Base-by-base conservation (phyloP, 192 early-diverging fungal genomes). In the Coemansia brasiliensis region DNA sequence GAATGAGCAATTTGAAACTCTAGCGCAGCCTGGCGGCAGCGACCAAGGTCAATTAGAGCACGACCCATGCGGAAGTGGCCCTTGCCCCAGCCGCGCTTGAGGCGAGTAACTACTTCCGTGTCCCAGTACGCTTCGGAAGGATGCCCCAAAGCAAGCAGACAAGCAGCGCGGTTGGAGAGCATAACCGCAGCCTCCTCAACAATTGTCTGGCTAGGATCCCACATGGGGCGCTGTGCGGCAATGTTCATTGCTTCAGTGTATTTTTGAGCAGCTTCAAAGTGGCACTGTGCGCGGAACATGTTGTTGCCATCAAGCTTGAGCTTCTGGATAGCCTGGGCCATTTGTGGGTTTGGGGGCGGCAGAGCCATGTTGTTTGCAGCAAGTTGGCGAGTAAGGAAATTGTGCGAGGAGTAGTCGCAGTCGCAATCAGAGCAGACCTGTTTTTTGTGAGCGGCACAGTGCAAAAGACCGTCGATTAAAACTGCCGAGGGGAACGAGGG, bases 241-340 rank as follows among this genome's bases (percentile, higher is more conserved):
- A 94, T 66, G 20, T 86, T 90, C 43, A 96, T 86, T 6, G 96
- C 96, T 64, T 92, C 86, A 20, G 90, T 86, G 79, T 98, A 98
- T 41, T 86, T 84, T 5, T 80, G 72, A 63, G 96, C 89, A 15
- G 96, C 94, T 61, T 91, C 87, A 21, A 80, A 78, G 64, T 88
- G 92, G 29, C 93, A 86, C 63, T 90, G 89, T 11, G 73, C 81
- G 13, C 90, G 91, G 83, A 93, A 92, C 58, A 81, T 52, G 50
- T 88, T 88, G 85, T 98, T 97, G 41, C 95, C 95, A 21, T 88
- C 86, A n/a, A 85, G 84, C 54, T 74, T 85, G 63, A 70, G 65
- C 79, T 54, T 81, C 79, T 80, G 86, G 71, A 64, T 73, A 54
- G 42, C 85, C 74, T 44, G 74, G 41, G 51, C 82, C 61, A 52